Evolutionary conservation across 305 asterid species (phyloP).

Genomic region (Fraxinus velutina): DNA sequence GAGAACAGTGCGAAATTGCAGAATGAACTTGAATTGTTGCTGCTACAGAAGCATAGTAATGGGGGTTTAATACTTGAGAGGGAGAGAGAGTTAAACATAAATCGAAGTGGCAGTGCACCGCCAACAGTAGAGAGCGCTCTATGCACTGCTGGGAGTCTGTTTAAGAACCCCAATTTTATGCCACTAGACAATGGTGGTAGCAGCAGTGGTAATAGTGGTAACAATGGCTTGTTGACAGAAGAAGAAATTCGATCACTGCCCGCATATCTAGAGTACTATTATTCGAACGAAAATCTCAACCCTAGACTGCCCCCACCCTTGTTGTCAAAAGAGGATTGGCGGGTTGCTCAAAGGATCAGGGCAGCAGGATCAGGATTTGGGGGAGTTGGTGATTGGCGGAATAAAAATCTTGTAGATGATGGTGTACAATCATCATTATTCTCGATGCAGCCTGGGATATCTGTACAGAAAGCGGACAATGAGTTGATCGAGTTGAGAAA

Average conservation of each 20-base stretch:
- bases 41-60: conserved; percentile 41
- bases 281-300: conserved; percentile 72
- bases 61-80: conserved; percentile 40
- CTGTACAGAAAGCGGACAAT: conserved; percentile 48
- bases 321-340: conserved; percentile 71
- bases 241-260: conserved; percentile 85
- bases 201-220: conserved; percentile 15
- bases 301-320: conserved; percentile 74
- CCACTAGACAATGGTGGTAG: conserved; percentile 26
- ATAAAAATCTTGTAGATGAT: conserved; percentile 35
- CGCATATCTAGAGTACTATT: conserved; percentile 69
- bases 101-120: conserved; percentile 84
- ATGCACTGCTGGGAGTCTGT: conserved; percentile 53
- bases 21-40: conserved; percentile 48
- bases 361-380: conserved; percentile 49
- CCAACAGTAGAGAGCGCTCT: conserved; percentile 71
- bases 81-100: conserved; percentile 50
- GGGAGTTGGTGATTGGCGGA: conserved; percentile 29
- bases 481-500: conserved; percentile 62
- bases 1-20: conserved; percentile 35
- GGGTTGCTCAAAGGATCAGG: conserved; percentile 65
- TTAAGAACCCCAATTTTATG: conserved; percentile 36
- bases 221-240: conserved; percentile 43
- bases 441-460: conserved; percentile 44
- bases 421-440: conserved; percentile 42